A percentile compares a stretch with the other conserved stretches of the same genome.
Evolutionary conservation across 306 rosid species (phyloP).

Genomic region (Gillenia trifoliata): DNA sequence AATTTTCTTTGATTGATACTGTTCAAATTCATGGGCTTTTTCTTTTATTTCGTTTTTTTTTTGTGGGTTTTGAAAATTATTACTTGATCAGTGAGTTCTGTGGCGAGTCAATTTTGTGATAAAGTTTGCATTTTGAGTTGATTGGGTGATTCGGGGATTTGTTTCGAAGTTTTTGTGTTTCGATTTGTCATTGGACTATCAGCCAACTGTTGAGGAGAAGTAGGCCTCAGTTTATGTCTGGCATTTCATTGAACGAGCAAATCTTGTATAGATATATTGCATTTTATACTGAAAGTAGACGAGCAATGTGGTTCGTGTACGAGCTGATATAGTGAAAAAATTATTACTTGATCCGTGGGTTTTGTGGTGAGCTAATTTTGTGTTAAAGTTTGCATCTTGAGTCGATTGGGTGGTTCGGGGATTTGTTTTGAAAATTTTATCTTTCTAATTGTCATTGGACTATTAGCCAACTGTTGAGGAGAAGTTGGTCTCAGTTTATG

Average conservation of each 20-base stretch:
- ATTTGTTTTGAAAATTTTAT: not conserved
- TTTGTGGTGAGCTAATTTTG: not conserved
- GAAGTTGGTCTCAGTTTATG: not conserved
- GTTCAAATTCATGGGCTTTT: not conserved
- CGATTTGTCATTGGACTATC: not conserved
- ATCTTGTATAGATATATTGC: not conserved
- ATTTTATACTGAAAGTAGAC: not conserved
- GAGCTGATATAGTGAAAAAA: not conserved
- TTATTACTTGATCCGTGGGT: not conserved
- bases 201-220: not conserved
- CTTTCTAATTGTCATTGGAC: not conserved
- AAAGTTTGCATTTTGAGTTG: not conserved
- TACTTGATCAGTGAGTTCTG: not conserved
- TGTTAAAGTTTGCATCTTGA: conserved; percentile 1
- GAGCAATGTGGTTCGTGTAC: not conserved
- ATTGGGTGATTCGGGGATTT: not conserved
- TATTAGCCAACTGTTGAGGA: not conserved
- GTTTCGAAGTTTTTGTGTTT: not conserved
- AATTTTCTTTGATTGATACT: conserved; percentile 1
- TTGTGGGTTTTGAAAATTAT: conserved; percentile 12
- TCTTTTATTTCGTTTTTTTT: no score
- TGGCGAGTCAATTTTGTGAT: not conserved
- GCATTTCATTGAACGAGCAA: no score
- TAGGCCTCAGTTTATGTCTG: not conserved
- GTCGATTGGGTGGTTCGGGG: not conserved